Evolutionary conservation across 139 green algal genomes (phyloP), one percentile per base, ranked within the genome.

Genomic region (Tetradesmus obliquus): DNA sequence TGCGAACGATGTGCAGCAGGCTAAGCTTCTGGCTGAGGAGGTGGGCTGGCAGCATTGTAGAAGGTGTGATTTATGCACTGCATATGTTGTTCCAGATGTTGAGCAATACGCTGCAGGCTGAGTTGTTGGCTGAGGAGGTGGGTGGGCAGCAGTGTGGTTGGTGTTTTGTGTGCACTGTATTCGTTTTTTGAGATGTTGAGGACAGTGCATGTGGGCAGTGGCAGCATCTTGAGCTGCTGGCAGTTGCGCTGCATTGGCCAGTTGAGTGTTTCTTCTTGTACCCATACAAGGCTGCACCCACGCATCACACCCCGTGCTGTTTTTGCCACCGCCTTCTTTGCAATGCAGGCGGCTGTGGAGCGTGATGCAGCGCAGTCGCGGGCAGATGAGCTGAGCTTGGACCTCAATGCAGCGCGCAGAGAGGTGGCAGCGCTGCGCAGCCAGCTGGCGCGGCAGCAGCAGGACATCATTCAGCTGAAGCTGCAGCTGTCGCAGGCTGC

Each of bases 391-490:
- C 84, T 88, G 4, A 58, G 9, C 13, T 10, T 88, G 7, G 71
- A 24, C 24, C 60, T 88, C n/a, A 62, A 57, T 62, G 60, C 60
- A 71, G 60, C 60, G 19, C 60, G 60, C 4, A 79, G 84, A 22
- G 84, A 88, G n/a, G 24, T 58, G 7, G 51, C 84, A 79, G 60
- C 84, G 10, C 60, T 88, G 13, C 58, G 60, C 58, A 80, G 12
- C 58, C 60, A 79, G 32, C 24, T 80, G 8, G 7, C 60, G 10
- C 15, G 60, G 9, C 58, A 79, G 15, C 84, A 88, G 60, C 84
- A 88, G 55, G 84, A 88, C 10, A 57, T 88, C 8, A 57, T 88
- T 12, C 84, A 88, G 55, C 58, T 88, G 60, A 88, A 45, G 72
- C 20, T 80, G 22, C 72, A 80, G 72, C 22, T 45, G 4, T 7